Base-by-base conservation (phyloP, 345 rosid species). In the Erysimum cheiranthoides region DNA sequence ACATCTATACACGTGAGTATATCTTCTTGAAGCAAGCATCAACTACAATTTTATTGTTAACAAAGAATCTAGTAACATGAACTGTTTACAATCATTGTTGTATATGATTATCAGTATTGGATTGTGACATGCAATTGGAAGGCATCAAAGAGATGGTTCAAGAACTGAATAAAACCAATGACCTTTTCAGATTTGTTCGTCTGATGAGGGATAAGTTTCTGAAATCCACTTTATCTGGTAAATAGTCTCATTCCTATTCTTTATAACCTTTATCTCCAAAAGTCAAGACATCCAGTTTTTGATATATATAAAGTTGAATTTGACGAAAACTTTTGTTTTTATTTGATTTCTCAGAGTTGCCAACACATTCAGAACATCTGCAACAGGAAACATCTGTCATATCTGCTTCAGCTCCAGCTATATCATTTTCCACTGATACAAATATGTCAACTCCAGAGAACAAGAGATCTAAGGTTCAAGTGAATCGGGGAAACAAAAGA, bases 91-190 rank as follows among this genome's bases (percentile, higher is more conserved):
- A 51, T 64, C 57, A 56, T 82, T 53, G 21, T 67, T 82, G 49
- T 60, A 50, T 46, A 54, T 75, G 68, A 47, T 73, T 63, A 74
- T 78, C 83, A 95, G 99, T 95, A 76, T 76, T 92, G 87, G 88
- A 83, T 54, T 92, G 99, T 75, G 83, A 88, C 68, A 93, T 89
- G 54, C 85, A 80, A 4, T 31, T 92, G 73, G 83, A 84, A 73
- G 81, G 70, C 56, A 81, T 80, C 45, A 74, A 87, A 70, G 93
- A 88, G 79, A 79, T 89, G 88, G 80, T 90, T 77, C 77, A 68
- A 17, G 92, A 88, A 73, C 57, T 95, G 90, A 92, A 95, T 72
- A 78, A 72, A 82, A 90, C 89, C 82, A 95, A 89, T 82, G 94
- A 85, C 80, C 79, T 92, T 35, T 95, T 87, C 82, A 85, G 81